Conservation (phyloP, 345 rosid genomes). For the Eucalyptus marginata region DNA sequence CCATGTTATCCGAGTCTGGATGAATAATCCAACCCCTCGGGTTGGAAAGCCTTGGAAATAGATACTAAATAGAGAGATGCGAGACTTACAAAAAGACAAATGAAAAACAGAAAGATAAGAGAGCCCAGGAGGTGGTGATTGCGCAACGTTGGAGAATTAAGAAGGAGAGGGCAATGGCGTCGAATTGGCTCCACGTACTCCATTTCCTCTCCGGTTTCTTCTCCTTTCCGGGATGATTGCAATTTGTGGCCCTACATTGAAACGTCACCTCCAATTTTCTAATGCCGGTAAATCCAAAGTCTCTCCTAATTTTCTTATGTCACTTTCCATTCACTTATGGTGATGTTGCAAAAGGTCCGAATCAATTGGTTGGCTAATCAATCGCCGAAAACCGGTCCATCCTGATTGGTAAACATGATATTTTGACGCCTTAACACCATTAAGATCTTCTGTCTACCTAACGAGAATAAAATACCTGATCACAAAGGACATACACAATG, state of each 20-base stretch:
- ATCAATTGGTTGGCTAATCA: neutral
- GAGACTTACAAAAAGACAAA: too few relatives aligned
- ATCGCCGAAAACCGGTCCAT: neutral
- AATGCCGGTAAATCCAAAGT: neutral
- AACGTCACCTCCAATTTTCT: neutral
- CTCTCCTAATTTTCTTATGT: neutral
- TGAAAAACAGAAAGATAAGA: too few relatives aligned
- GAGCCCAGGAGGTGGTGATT: too few relatives aligned
- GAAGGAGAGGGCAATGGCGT: neutral
- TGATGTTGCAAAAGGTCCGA: neutral
- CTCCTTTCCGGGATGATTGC: neutral
- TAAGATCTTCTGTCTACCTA: neutral
- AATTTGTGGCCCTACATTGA: neutral
- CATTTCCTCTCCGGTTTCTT: neutral
- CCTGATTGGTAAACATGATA: neutral
- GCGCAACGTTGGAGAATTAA: neutral
- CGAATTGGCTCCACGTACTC: neutral
- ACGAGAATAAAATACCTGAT: neutral
- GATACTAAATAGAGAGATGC: too few relatives aligned
- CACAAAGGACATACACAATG: neutral
- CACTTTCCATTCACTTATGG: neutral
- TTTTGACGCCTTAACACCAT: neutral
- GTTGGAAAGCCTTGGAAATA: too few relatives aligned
- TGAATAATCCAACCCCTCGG: too few relatives aligned
- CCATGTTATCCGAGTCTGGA: too few relatives aligned